Percentiles rank a stretch among this genome's conserved stretches.
Conservation (phyloP, 192 early-diverging fungal genomes). For the Coemansia sp. region DNA sequence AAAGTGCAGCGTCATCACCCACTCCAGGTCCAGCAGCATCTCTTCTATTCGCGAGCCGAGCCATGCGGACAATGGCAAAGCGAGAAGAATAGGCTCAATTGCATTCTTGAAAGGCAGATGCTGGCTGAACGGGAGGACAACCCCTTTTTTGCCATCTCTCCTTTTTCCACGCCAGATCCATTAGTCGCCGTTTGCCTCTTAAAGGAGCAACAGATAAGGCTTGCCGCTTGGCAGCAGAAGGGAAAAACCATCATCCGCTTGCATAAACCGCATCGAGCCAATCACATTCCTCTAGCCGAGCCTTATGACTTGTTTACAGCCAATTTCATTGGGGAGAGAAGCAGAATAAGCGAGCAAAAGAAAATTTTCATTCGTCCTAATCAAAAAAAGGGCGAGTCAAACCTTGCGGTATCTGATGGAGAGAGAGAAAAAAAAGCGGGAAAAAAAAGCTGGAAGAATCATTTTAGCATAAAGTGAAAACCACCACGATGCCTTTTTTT, state of each 20-base stretch:
- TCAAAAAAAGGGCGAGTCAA: background rate
- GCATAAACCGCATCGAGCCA: background rate
- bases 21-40: background rate
- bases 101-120: too few relatives aligned
- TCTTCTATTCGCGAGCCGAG: too few relatives aligned
- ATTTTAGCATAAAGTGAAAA: background rate
- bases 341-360: too few relatives aligned
- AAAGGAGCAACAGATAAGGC: background rate
- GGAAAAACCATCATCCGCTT: slow-evolving; percentile 1
- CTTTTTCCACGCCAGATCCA: background rate
- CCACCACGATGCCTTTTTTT: too few relatives aligned
- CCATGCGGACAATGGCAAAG: too few relatives aligned
- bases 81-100: too few relatives aligned
- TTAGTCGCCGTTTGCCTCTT: background rate
- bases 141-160: too few relatives aligned
- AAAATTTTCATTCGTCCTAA: background rate
- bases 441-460: background rate
- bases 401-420: background rate
- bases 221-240: too few relatives aligned
- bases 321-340: too few relatives aligned
- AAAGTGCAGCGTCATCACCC: slow-evolving; percentile 1
- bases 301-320: background rate
- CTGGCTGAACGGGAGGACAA: too few relatives aligned
- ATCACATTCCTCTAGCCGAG: background rate
- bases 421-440: background rate